These are phyloP conservation scores for Lumnitzera racemosa DNA, from an alignment of 345 rosid species.

Conservation along the genomic window DNA sequence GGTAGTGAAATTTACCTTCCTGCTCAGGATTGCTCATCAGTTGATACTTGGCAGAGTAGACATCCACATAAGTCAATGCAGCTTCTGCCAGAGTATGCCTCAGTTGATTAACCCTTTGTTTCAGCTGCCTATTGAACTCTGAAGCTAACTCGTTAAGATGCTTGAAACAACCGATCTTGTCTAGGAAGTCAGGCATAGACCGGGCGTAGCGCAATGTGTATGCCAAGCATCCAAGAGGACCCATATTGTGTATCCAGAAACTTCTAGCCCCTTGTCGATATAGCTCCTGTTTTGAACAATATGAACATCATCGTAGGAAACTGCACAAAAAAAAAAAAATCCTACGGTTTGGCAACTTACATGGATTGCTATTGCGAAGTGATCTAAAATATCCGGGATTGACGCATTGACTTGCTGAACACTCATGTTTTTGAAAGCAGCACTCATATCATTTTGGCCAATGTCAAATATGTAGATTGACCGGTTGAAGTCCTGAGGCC, in stretches of 20 bases:
- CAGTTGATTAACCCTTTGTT: constrained; percentile 36
- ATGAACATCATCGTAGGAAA: neutral
- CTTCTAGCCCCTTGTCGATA: constrained; percentile 42
- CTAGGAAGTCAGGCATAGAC: constrained; percentile 53
- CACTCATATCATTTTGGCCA: constrained; percentile 84
- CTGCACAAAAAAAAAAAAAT: neutral
- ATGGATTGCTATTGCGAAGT: constrained; percentile 65
- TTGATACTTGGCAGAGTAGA: constrained; percentile 55
- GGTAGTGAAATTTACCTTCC: constrained; percentile 28
- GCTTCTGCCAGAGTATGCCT: constrained; percentile 48
- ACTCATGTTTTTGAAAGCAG: constrained; percentile 54
- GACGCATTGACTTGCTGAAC: constrained; percentile 50
- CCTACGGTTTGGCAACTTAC: constrained; percentile 22
- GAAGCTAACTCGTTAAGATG: constrained; percentile 59
- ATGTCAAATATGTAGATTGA: constrained; percentile 82
- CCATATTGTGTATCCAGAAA: constrained; percentile 81
- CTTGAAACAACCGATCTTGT: constrained; percentile 61
- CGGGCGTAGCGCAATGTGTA: constrained; percentile 43
- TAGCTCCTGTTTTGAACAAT: constrained; percentile 24
- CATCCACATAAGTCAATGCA: constrained; percentile 62
- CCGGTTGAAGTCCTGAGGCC: constrained; percentile 55
- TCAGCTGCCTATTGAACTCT: constrained; percentile 61
- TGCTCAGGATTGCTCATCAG: constrained; percentile 48
- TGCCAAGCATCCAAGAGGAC: constrained; percentile 81
- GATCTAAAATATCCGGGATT: constrained; percentile 52